Evolutionary conservation across 345 rosid species (phyloP), one percentile per base, ranked within the genome.

Genomic region (Eucalyptus grandis): DNA sequence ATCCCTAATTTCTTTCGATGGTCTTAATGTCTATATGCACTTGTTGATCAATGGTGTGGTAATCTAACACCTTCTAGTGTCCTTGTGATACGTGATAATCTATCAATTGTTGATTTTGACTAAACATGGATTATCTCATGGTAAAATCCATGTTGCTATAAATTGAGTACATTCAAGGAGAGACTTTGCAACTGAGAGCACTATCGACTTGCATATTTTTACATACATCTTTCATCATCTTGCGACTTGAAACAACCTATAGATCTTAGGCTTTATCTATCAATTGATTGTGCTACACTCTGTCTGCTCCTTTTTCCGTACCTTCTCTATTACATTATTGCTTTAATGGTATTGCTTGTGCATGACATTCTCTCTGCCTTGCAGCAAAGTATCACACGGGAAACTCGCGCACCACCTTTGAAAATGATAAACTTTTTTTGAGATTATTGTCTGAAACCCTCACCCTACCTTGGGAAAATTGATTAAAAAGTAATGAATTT

Each of bases 1-100:
- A 34, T 37, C 3, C 46, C 5, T 77, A 11, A 77, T 37, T 77
- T 77, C 15, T 11, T 72, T 1, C 1, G 0, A 22, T 22, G 9
- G 83, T 13, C 47, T 77, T 21, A 7, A 77, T 77, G 27, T 77
- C 47, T 24, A 3, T 14, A 24, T 7, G 26, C 24, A 37, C 14
- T 77, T 37, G 83, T 77, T 77, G 43, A 77, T 77, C 15, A 19
- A 37, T 21, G 47, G 6, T 9, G 13, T 21, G 9, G 4, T 11
- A 40, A 40, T 77, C 5, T 40, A 40, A 37, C 26, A 21, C 5
- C 1, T 26, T 37, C 9, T 40, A 77, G 15, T 6, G 15, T 77
- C 15, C 83, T 77, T 5, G 1, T 40, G 47, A 77, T 14, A 77
- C 3, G 12, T 3, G 83, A 69, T 8, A 72, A 72, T 26, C 4